Percentiles rank a stretch among this genome's conserved stretches.
Evolutionary conservation across 2,329 filamentous ascomycete species (phyloP).

Genomic region (Gyromitra esculenta): DNA sequence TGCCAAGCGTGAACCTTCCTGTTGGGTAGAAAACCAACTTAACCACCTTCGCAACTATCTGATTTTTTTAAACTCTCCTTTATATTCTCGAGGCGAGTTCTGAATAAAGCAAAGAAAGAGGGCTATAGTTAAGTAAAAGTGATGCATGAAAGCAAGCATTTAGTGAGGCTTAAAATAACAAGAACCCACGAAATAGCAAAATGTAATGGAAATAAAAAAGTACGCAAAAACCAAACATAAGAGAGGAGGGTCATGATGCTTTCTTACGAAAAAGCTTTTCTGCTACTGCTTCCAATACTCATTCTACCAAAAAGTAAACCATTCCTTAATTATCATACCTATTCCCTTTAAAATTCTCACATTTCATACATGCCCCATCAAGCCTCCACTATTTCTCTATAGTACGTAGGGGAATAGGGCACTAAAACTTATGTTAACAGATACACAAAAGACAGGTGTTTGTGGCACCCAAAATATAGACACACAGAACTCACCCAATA

Average conservation of each 20-base stretch:
- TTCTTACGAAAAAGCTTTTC: constrained; percentile 31
- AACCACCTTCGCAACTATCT: neutral
- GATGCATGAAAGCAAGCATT: constrained; percentile 19
- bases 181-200: constrained; percentile 56
- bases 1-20: neutral
- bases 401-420: constrained; percentile 54
- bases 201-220: constrained; percentile 62
- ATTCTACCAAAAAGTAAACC: constrained; percentile 32
- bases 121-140: constrained; percentile 16
- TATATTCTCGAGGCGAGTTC: neutral
- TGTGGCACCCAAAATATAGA: neutral
- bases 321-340: constrained; percentile 38
- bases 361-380: neutral
- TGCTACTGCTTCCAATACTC: constrained; percentile 14
- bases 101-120: constrained; percentile 3
- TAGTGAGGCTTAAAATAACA: constrained; percentile 58
- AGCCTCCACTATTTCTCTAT: constrained; percentile 14
- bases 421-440: constrained; percentile 31
- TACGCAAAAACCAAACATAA: constrained; percentile 57
- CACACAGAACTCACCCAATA: constrained; percentile 76
- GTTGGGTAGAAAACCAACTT: constrained; percentile 53
- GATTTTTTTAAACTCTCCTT: neutral
- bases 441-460: neutral
- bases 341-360: neutral
- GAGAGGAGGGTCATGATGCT: constrained; percentile 45